A percentile compares a stretch with the other conserved stretches of the same genome.
Evolutionary conservation across 1,139 yeast species (phyloP).

Genomic region (Taiozyma onychis): DNA sequence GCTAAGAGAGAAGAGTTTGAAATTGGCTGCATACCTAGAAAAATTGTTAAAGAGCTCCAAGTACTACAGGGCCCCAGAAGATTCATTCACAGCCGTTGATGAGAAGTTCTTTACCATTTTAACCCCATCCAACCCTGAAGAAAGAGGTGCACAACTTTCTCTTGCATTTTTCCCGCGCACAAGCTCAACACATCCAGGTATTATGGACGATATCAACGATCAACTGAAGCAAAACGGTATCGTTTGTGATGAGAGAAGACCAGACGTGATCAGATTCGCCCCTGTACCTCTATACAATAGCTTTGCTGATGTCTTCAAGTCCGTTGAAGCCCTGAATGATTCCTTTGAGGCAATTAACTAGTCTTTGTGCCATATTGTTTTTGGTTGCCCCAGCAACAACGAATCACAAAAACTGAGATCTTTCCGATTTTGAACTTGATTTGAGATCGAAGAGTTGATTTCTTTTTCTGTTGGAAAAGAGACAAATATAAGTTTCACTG

Average conservation of each 20-base stretch:
- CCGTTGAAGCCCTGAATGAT: conserved; percentile 40
- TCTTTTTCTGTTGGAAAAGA: not conserved
- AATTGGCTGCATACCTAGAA: conserved; percentile 54
- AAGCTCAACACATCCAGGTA: conserved; percentile 31
- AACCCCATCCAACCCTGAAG: conserved; percentile 54
- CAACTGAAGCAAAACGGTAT: conserved; percentile 51
- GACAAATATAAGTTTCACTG: not conserved
- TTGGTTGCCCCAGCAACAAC: not conserved
- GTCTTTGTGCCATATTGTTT: not conserved
- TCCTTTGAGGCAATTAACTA: conserved; percentile 27
- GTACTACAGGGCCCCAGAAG: conserved; percentile 36
- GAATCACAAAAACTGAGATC: not conserved
- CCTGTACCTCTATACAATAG: conserved; percentile 83
- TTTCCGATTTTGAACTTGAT: not conserved
- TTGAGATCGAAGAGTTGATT: not conserved
- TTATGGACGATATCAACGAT: conserved; percentile 59
- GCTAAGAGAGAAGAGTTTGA: conserved; percentile 51
- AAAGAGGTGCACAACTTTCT: conserved; percentile 82
- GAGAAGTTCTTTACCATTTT: conserved; percentile 56
- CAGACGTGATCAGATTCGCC: conserved; percentile 79
- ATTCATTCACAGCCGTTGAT: conserved; percentile 13
- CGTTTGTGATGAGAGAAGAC: conserved; percentile 84
- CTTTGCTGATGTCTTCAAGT: conserved; percentile 53
- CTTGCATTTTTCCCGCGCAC: conserved; percentile 52
- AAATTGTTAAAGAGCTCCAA: conserved; percentile 37